A percentile compares a stretch with the other conserved stretches of the same genome.
phyloP scores from a whole-genome alignment of 2,329 filamentous ascomycete genomes.

The Phaeosphaeriaceae sp. region DNA sequence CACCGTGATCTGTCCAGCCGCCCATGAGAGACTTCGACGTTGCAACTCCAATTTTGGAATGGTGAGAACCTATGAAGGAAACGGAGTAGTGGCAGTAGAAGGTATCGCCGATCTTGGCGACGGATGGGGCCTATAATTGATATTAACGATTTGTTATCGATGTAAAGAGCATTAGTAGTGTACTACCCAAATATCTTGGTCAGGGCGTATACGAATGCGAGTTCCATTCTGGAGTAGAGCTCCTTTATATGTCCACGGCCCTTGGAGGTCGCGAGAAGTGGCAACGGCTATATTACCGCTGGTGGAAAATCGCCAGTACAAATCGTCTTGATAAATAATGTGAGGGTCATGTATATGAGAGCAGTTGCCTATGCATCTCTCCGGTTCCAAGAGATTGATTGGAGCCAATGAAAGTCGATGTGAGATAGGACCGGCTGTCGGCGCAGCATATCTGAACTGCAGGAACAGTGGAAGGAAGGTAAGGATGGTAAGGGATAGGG shows the following conservation, averaged over 20 bases:
- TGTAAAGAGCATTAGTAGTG: background rate
- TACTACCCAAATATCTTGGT: constrained; percentile 56
- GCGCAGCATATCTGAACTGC: too few relatives aligned
- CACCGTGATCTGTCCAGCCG: constrained; percentile 65
- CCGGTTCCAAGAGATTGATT: constrained; percentile 20
- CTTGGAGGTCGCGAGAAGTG: constrained; percentile 51
- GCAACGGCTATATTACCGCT: constrained; percentile 55
- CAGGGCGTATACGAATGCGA: constrained; percentile 49
- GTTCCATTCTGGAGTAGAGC: constrained; percentile 52
- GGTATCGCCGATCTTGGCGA: constrained; percentile 58
- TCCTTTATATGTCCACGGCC: constrained; percentile 56
- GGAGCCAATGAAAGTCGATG: too few relatives aligned
- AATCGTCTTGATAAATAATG: constrained; percentile 51
- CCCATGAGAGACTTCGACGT: constrained; percentile 57
- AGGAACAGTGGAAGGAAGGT: too few relatives aligned
- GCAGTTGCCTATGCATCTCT: constrained; percentile 48
- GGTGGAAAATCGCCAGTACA: constrained; percentile 58
- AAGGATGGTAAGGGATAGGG: too few relatives aligned
- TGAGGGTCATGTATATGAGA: constrained; percentile 54
- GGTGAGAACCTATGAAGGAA: constrained; percentile 63
- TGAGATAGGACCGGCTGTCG: too few relatives aligned
- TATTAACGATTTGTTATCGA: background rate
- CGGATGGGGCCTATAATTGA: constrained; percentile 64
- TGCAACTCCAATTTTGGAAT: constrained; percentile 65
- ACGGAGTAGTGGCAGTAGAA: constrained; percentile 70